phyloP scores from a whole-genome alignment of 257 asterid species.

The Salvia splendens region DNA sequence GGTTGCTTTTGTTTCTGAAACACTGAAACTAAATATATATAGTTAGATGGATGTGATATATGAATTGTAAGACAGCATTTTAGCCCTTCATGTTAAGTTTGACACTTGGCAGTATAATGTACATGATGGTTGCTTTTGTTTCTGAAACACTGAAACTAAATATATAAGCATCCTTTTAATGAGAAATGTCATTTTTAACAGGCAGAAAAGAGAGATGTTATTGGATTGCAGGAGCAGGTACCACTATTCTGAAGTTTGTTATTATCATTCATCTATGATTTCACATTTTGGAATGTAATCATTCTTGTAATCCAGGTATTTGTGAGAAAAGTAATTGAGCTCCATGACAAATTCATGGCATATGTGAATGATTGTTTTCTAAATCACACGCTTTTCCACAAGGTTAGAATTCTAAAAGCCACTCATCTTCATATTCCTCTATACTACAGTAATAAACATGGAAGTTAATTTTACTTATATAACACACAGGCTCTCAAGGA shows the following conservation, averaged over 20 bases:
- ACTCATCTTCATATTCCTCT: conserved; percentile 19
- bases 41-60: no score
- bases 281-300: conserved; percentile 29
- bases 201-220: conserved; percentile 91
- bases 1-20: no score
- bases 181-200: conserved; percentile 40
- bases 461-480: conserved; percentile 10
- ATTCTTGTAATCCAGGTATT: conserved; percentile 57
- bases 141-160: no score
- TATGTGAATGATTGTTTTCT: conserved; percentile 83
- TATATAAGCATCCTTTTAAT: conserved; percentile 25
- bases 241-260: conserved; percentile 17
- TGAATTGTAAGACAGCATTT: no score
- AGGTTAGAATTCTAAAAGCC: conserved; percentile 55
- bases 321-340: conserved; percentile 90
- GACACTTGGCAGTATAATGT: no score
- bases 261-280: conserved; percentile 6
- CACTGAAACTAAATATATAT: background rate
- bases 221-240: conserved; percentile 97
- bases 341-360: conserved; percentile 94
- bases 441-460: background rate
- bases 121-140: no score
- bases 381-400: conserved; percentile 96
- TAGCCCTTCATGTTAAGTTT: no score
- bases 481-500: conserved; percentile 84